A percentile compares a stretch with the other conserved stretches of the same genome.
These are phyloP conservation scores for Chytriomyces sp. DNA, from an alignment of 192 early-diverging fungal genomes.

Conservation along the genomic window DNA sequence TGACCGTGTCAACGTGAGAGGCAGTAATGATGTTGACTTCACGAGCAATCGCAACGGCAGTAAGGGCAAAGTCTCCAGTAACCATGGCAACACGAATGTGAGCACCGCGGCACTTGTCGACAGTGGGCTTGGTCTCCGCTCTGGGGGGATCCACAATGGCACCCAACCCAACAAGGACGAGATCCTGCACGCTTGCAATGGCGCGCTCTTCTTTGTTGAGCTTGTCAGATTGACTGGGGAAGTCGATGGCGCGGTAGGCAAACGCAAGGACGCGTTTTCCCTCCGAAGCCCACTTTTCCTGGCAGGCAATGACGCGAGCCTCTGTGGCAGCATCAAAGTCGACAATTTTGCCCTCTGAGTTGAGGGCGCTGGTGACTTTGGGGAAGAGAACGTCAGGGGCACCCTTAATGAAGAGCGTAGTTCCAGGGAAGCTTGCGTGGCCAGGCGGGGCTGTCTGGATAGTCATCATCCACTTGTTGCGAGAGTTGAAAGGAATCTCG, in stretches of 20 bases:
- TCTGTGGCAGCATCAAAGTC: slow-evolving; percentile 49
- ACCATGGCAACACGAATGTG: slow-evolving; percentile 80
- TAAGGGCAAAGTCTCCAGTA: slow-evolving; percentile 78
- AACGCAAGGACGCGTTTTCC: slow-evolving; percentile 90
- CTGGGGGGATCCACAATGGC: slow-evolving; percentile 87
- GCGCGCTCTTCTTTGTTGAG: slow-evolving; percentile 47
- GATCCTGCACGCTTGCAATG: slow-evolving; percentile 58
- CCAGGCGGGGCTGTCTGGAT: slow-evolving; percentile 42
- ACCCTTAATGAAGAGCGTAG: slow-evolving; percentile 72
- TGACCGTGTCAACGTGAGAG: slow-evolving; percentile 11
- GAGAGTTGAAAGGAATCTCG: slow-evolving; percentile 90
- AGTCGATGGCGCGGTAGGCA: slow-evolving; percentile 49
- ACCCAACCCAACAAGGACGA: slow-evolving; percentile 73
- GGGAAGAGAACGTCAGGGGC: slow-evolving; percentile 74
- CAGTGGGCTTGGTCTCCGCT: slow-evolving; percentile 64
- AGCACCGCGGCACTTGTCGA: slow-evolving; percentile 62
- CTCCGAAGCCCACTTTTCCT: slow-evolving; percentile 59
- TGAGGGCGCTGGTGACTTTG: slow-evolving; percentile 69
- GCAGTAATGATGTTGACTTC: slow-evolving; percentile 67
- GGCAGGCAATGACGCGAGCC: slow-evolving; percentile 58
- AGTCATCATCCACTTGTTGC: slow-evolving; percentile 90
- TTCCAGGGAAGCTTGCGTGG: neutral
- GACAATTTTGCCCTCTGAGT: slow-evolving; percentile 46
- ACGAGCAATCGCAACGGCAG: slow-evolving; percentile 77
- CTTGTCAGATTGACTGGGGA: neutral